Conservation (phyloP, 768 basidiomycete genomes). For the Cyclocybe cylindracea region DNA sequence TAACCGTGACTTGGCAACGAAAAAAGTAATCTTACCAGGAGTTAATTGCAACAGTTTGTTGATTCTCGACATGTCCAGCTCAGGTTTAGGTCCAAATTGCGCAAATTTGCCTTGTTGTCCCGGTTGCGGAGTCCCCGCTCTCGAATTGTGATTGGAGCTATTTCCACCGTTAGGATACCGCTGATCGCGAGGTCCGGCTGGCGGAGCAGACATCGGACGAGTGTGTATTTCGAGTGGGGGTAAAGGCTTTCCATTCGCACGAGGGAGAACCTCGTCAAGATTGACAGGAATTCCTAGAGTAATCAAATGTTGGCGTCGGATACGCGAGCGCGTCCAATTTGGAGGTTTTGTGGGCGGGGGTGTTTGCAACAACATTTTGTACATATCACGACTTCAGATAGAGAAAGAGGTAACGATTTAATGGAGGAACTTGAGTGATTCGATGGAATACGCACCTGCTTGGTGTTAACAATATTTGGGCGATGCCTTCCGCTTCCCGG, state of each 20-base stretch:
- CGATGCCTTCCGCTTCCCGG: conserved; percentile 78
- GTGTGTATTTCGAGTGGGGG: conserved; percentile 85
- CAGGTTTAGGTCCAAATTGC: conserved; percentile 76
- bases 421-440: conserved; percentile 2
- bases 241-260: conserved; percentile 60
- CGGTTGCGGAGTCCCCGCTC: conserved; percentile 52
- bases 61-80: conserved; percentile 67
- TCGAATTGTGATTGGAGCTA: conserved; percentile 44
- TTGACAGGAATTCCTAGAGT: conserved; percentile 93
- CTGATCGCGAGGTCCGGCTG: conserved; percentile 49
- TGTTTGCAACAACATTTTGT: conserved; percentile 68
- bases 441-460: conserved; percentile 57
- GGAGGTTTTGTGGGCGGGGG: conserved; percentile 81
- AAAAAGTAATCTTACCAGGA: not conserved
- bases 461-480: conserved; percentile 73
- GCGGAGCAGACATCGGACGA: conserved; percentile 80
- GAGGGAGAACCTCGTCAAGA: conserved; percentile 86
- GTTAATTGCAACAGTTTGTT: conserved; percentile 59
- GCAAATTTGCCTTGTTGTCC: conserved; percentile 34
- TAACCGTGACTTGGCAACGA: not conserved
- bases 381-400: conserved; percentile 68
- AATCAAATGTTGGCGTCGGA: conserved; percentile 88
- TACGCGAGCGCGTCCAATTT: conserved; percentile 92
- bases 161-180: conserved; percentile 29
- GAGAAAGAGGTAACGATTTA: conserved; percentile 4